These are phyloP conservation scores for Galerina marginata DNA, from an alignment of 768 basidiomycete species.

Conservation along the genomic window DNA sequence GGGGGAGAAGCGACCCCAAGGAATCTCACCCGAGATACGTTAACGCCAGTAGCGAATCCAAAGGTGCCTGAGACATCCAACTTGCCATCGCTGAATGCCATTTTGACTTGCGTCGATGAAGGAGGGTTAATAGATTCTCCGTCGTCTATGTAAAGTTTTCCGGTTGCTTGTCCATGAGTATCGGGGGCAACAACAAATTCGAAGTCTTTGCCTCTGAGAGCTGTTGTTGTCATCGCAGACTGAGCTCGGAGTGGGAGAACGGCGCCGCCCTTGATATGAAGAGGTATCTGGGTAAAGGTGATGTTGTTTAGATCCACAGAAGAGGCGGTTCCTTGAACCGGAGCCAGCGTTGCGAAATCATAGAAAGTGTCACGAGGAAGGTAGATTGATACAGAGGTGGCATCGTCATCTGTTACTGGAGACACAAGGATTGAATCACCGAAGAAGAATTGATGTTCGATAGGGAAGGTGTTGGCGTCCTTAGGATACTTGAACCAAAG, in stretches of 20 bases:
- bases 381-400: slow-evolving; percentile 64
- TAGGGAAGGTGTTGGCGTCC: slow-evolving; percentile 59
- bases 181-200: slow-evolving; percentile 68
- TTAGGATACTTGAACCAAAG: slow-evolving; percentile 72
- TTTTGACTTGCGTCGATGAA: slow-evolving; percentile 36
- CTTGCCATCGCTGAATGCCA: slow-evolving; percentile 35
- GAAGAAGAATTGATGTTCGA: slow-evolving; percentile 75
- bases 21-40: slow-evolving; percentile 42
- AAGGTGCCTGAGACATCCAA: slow-evolving; percentile 44
- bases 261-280: slow-evolving; percentile 64
- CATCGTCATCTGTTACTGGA: slow-evolving; percentile 65
- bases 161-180: slow-evolving; percentile 53
- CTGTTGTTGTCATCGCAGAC: slow-evolving; percentile 65
- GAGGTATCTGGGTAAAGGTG: slow-evolving; percentile 61
- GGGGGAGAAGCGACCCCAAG: slow-evolving; percentile 40
- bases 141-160: slow-evolving; percentile 67
- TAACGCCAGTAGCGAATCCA: slow-evolving; percentile 43
- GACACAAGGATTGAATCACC: slow-evolving; percentile 72
- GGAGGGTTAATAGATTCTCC: slow-evolving; percentile 54
- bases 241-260: slow-evolving; percentile 61
- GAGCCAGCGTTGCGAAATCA: slow-evolving; percentile 58
- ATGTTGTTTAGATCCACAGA: slow-evolving; percentile 51
- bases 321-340: slow-evolving; percentile 52
- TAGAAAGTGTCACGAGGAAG: slow-evolving; percentile 71
- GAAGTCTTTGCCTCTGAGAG: slow-evolving; percentile 59